phyloP scores from a whole-genome alignment of 257 asterid genomes.

The Scutellaria baicalensis region DNA sequence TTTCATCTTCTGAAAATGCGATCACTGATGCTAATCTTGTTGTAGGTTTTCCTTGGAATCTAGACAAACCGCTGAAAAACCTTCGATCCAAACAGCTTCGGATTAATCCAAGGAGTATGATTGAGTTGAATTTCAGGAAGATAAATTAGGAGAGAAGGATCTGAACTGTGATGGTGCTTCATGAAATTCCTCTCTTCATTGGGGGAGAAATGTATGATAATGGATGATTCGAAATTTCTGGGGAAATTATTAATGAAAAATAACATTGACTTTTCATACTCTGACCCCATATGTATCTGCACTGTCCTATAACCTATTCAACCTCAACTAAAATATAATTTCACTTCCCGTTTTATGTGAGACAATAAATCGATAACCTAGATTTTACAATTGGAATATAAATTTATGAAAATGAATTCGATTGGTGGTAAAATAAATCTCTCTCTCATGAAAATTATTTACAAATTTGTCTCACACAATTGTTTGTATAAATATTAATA shows the following conservation, averaged over 20 bases:
- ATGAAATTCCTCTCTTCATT: background rate
- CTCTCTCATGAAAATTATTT: no score
- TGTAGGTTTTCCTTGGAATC: background rate
- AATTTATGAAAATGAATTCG: no score
- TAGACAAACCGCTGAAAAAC: background rate
- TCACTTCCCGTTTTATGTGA: no score
- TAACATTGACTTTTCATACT: no score
- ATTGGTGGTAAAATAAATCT: no score
- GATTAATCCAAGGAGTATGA: background rate
- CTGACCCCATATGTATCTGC: no score
- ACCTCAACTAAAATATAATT: no score
- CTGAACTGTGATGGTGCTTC: background rate
- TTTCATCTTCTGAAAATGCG: constrained; percentile 37
- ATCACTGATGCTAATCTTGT: background rate
- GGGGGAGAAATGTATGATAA: background rate
- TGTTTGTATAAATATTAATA: no score
- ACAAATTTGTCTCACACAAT: no score
- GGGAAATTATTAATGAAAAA: background rate
- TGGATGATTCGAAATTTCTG: background rate
- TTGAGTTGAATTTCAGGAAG: background rate
- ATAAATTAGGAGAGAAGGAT: background rate
- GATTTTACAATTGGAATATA: no score
- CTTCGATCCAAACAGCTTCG: background rate
- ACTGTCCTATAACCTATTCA: no score
- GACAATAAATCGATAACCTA: no score